Conservation (phyloP, 192 early-diverging fungal species). For the Allomyces macrogynus region DNA sequence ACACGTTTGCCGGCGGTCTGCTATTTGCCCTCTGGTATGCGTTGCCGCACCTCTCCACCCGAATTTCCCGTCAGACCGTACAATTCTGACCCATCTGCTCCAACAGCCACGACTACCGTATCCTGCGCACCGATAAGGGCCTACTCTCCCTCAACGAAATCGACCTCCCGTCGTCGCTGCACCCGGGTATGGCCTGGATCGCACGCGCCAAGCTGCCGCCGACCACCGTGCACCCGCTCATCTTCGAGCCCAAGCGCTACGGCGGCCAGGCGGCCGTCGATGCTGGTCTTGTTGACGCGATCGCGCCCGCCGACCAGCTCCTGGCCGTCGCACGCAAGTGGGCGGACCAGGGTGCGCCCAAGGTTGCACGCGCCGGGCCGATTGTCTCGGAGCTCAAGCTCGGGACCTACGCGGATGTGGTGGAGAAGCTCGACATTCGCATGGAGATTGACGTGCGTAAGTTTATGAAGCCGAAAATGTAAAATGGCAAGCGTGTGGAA, state of each 20-base stretch:
- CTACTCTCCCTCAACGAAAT: background rate
- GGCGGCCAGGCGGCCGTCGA: background rate
- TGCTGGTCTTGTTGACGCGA: background rate
- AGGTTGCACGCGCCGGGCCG: background rate
- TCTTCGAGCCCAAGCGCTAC: background rate
- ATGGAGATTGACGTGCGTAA: background rate
- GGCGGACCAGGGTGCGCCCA: background rate
- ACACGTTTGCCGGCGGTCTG: background rate
- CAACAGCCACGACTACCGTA: background rate
- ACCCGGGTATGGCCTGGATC: background rate
- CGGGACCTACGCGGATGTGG: background rate
- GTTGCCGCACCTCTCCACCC: too few relatives aligned
- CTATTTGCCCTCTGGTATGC: background rate
- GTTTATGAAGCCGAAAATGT: background rate
- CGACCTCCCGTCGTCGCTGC: background rate
- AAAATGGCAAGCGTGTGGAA: background rate
- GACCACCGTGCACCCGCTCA: background rate
- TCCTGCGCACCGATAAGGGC: background rate
- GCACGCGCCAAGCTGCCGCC: background rate
- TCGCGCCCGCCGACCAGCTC: background rate
- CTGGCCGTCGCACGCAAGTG: background rate
- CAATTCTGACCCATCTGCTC: too few relatives aligned
- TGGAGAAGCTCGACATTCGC: background rate
- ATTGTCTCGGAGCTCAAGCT: background rate
- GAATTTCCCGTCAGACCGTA: too few relatives aligned